Evolutionary conservation across 2,329 filamentous ascomycete genomes (phyloP).

Genomic region (Scopulariopsis brevicaulis): DNA sequence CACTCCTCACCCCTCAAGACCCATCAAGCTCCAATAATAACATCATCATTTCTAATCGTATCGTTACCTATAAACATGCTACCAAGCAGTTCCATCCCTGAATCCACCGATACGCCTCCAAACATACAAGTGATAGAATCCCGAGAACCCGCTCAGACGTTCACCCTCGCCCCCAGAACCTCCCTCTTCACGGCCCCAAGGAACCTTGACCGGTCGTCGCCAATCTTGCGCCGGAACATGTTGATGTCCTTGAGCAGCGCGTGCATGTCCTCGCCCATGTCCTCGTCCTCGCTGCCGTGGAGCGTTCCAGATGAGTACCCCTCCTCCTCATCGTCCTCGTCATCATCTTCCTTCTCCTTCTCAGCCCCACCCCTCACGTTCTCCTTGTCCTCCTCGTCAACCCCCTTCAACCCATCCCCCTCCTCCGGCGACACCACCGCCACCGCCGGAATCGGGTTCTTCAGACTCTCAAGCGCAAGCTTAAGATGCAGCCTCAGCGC

Average conservation of each 20-base stretch:
- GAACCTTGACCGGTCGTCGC: conserved; percentile 63
- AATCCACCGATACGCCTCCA: neutral
- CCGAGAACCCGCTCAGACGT: conserved; percentile 15
- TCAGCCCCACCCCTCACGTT: conserved; percentile 8
- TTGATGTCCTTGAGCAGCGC: conserved; percentile 70
- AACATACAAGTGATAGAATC: neutral
- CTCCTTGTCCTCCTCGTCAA: conserved; percentile 19
- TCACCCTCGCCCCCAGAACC: conserved; percentile 33
- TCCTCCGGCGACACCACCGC: conserved; percentile 18
- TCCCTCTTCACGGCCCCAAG: conserved; percentile 42
- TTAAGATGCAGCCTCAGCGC: conserved; percentile 78
- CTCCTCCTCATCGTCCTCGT: conserved; percentile 51
- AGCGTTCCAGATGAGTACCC: conserved; percentile 33
- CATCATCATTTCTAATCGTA: neutral
- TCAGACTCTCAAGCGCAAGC: conserved; percentile 73
- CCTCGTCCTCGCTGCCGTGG: conserved; percentile 33
- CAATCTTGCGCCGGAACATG: conserved; percentile 75
- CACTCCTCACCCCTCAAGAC: too few species aligned
- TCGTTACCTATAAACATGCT: neutral
- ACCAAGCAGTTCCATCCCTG: neutral
- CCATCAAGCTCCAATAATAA: too few species aligned
- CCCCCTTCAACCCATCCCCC: conserved; percentile 10
- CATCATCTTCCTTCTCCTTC: conserved; percentile 23
- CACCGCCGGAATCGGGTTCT: conserved; percentile 74
- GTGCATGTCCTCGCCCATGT: conserved; percentile 78